phyloP scores from a whole-genome alignment of 108 stramenopile species.

The Tribonema minus region DNA sequence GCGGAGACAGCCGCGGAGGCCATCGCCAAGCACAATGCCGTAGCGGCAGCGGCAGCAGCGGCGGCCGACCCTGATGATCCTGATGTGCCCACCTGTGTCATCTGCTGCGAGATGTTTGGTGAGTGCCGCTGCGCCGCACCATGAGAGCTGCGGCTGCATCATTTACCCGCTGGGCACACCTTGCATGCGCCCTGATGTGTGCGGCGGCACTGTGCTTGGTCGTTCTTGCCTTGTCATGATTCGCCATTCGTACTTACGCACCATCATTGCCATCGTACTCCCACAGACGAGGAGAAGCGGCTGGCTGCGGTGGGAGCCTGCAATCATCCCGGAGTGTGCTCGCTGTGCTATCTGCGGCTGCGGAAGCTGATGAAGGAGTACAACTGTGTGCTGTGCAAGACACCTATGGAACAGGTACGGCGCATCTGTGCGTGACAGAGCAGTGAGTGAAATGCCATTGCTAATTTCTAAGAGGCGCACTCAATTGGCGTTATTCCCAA shows the following conservation, averaged over 20 bases:
- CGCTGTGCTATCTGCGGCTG: conserved; percentile 47
- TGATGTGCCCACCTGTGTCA: background rate
- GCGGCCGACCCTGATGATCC: background rate
- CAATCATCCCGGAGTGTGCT: conserved; percentile 40
- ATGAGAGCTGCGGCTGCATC: too few relatives aligned
- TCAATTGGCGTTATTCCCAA: too few relatives aligned
- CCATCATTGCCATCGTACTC: too few relatives aligned
- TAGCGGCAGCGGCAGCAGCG: background rate
- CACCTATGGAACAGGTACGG: conserved; percentile 6
- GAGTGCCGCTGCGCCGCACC: too few relatives aligned
- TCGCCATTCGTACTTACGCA: too few relatives aligned
- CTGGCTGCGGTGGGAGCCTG: conserved; percentile 25
- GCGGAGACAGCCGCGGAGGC: background rate
- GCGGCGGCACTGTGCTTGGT: too few relatives aligned
- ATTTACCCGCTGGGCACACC: too few relatives aligned
- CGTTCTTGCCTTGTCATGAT: too few relatives aligned
- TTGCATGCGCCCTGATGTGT: too few relatives aligned
- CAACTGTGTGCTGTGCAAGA: conserved; percentile 37
- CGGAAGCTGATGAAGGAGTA: conserved; percentile 38
- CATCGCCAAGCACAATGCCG: background rate
- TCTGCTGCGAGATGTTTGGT: background rate
- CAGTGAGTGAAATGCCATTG: too few relatives aligned
- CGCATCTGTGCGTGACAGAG: too few relatives aligned
- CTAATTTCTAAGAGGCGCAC: too few relatives aligned
- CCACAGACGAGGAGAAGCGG: background rate